Evolutionary conservation across 305 asterid species (phyloP).

Genomic region (Ilex paraguariensis): DNA sequence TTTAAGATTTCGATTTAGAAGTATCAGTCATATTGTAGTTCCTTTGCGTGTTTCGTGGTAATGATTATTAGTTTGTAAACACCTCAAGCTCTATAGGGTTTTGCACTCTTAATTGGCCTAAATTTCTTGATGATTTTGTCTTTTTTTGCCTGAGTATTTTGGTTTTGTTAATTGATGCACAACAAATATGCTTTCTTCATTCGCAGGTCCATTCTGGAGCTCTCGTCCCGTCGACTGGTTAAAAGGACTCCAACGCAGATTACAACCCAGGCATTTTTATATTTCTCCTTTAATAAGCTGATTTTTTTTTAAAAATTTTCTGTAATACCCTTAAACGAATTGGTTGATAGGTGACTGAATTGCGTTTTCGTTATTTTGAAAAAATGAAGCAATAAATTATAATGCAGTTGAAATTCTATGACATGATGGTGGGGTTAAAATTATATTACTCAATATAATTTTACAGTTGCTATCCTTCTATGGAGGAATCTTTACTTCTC

Average conservation of each 20-base stretch:
- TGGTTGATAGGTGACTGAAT: background rate
- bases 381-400: too few relatives aligned
- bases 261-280: slow-evolving; percentile 54
- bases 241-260: slow-evolving; percentile 54
- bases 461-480: too few relatives aligned
- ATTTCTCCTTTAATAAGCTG: background rate
- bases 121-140: background rate
- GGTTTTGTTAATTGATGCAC: too few relatives aligned
- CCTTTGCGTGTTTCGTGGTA: too few relatives aligned
- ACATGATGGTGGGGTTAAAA: background rate
- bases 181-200: slow-evolving; percentile 3
- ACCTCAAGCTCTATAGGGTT: too few relatives aligned
- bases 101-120: too few relatives aligned
- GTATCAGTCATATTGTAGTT: too few relatives aligned
- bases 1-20: too few relatives aligned
- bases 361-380: background rate
- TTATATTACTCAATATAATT: too few relatives aligned
- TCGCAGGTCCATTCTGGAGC: slow-evolving; percentile 76
- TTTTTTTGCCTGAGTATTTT: background rate
- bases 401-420: too few relatives aligned
- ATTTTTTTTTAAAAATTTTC: background rate
- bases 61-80: too few relatives aligned
- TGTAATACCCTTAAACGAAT: background rate
- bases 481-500: too few relatives aligned
- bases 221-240: slow-evolving; percentile 46